Percentiles rank a stretch among this genome's conserved stretches.
Conservation (phyloP, 306 rosid species). For the Sicyos baderoa region DNA sequence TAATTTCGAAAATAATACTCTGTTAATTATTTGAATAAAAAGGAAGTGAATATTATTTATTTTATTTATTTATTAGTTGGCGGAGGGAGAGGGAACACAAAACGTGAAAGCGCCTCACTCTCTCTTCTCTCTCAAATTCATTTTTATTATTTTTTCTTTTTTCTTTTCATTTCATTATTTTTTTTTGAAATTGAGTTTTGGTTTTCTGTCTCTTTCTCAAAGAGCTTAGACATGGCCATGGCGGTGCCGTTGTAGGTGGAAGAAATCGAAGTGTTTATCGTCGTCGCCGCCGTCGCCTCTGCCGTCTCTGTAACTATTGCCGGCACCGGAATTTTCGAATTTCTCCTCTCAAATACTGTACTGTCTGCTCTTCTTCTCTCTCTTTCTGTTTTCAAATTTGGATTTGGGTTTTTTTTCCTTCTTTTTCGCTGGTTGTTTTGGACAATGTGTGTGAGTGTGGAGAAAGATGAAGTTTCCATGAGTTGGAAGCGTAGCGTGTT, state of each 20-base stretch:
- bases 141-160: background rate
- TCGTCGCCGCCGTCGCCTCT: background rate
- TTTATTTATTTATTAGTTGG: constrained; percentile 21
- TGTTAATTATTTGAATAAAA: constrained; percentile 10
- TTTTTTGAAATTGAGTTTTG: constrained; percentile 12
- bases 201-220: constrained; percentile 15
- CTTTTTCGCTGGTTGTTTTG: background rate
- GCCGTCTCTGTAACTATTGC: background rate
- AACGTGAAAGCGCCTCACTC: constrained; percentile 50
- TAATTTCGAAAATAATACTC: background rate
- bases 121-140: constrained; percentile 21
- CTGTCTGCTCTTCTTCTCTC: background rate
- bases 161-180: background rate
- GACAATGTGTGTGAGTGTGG: constrained; percentile 2
- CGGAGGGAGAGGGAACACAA: constrained; percentile 24
- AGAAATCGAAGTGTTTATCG: background rate
- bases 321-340: background rate
- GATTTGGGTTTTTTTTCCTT: background rate
- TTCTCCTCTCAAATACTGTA: constrained; percentile 10
- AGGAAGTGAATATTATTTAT: background rate
- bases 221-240: constrained; percentile 6
- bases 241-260: background rate
- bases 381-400: background rate
- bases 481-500: constrained; percentile 7
- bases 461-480: constrained; percentile 10